phyloP scores from a whole-genome alignment of 1,284 basidiomycete genomes.

The Amylostereum areolatum region DNA sequence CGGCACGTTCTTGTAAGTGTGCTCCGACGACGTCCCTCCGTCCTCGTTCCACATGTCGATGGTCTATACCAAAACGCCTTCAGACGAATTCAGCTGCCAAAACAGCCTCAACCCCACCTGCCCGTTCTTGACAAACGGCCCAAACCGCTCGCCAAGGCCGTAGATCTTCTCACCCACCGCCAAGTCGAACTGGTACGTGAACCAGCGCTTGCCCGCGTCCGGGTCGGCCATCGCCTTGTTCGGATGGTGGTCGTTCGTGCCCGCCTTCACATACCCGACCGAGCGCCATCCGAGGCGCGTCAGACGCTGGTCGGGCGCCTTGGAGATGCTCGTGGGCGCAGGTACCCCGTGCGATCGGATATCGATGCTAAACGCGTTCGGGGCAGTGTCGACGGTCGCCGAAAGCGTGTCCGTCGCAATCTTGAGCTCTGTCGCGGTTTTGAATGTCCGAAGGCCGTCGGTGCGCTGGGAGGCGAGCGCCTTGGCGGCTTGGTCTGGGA shows the following conservation, averaged over 20 bases:
- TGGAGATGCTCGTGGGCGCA: not conserved
- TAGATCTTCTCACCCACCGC: constrained; percentile 59
- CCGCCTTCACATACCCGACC: not conserved
- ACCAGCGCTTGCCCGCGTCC: constrained; percentile 1
- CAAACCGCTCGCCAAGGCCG: constrained; percentile 70
- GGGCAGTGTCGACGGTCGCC: not conserved
- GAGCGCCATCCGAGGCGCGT: constrained; percentile 1
- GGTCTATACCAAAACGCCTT: constrained; percentile 38
- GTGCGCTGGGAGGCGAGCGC: not conserved
- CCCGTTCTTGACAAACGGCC: constrained; percentile 75
- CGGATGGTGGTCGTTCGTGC: not conserved
- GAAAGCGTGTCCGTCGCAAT: not conserved
- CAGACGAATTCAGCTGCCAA: not conserved
- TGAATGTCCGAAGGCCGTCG: not conserved
- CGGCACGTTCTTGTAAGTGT: constrained; percentile 71
- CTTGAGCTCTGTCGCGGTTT: not conserved
- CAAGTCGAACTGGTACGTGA: not conserved
- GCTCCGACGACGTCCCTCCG: constrained; percentile 65
- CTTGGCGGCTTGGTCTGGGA: not conserved
- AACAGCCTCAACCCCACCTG: constrained; percentile 3
- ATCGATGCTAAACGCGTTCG: not conserved
- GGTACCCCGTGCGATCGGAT: not conserved
- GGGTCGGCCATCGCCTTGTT: constrained; percentile 1
- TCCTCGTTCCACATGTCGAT: constrained; percentile 71
- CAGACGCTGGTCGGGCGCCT: not conserved